Evolutionary conservation across 257 asterid genomes (phyloP).

Genomic region (Nicotiana otophora): DNA sequence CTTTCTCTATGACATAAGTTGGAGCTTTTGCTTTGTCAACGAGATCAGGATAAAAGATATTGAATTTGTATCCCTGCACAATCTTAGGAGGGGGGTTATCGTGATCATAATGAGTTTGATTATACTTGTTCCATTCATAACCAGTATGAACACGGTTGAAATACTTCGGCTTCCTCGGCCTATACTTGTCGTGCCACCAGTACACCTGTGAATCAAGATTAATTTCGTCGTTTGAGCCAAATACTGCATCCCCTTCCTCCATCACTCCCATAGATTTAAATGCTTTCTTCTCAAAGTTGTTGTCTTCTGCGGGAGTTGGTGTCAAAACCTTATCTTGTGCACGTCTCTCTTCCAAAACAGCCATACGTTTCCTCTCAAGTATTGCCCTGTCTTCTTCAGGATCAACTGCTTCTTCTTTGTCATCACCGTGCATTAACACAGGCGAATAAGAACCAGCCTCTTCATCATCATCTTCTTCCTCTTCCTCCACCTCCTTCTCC

Average conservation of each 20-base stretch:
- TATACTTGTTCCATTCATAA: conserved; percentile 87
- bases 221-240: conserved; percentile 80
- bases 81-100: conserved; percentile 87
- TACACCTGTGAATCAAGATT: conserved; percentile 73
- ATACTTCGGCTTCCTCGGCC: conserved; percentile 83
- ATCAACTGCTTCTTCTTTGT: conserved; percentile 83
- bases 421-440: conserved; percentile 66
- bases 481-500: conserved; percentile 34
- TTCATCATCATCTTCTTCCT: conserved; percentile 3
- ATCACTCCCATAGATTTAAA: conserved; percentile 84
- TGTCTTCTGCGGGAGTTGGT: conserved; percentile 45
- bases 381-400: conserved; percentile 89
- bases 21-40: conserved; percentile 78
- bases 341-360: conserved; percentile 79
- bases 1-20: conserved; percentile 60
- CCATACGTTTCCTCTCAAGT: conserved; percentile 72
- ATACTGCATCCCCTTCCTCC: conserved; percentile 91
- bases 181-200: conserved; percentile 95
- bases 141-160: conserved; percentile 91
- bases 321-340: conserved; percentile 66
- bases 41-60: conserved; percentile 80
- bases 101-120: conserved; percentile 81
- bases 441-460: conserved; percentile 80
- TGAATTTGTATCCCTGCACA: conserved; percentile 88
- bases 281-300: conserved; percentile 72